Evolutionary conservation across 371 early-diverging fungal genomes (phyloP), one percentile per base, ranked within the genome.

Genomic region (Mortierella sp.): DNA sequence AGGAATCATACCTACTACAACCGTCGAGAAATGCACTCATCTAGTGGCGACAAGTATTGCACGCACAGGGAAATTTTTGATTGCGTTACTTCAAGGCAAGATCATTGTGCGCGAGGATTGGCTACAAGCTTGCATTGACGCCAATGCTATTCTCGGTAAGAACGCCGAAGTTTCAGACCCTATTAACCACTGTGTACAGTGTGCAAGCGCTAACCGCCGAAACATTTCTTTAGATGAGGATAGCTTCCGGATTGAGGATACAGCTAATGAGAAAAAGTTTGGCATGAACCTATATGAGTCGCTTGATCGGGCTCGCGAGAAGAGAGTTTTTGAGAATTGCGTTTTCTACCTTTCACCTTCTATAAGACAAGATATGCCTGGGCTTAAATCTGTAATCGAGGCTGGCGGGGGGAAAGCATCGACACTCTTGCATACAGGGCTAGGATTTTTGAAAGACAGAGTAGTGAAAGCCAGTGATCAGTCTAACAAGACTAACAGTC

Each of bases 31-130:
- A 22, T 75, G 76, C 21, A 81, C 81, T 0, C 81, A 81, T 45
- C 48, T 81, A 8, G 76, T 81, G 4, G 81, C 81, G 22, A 75
- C 69, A 28, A 58, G 63, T 38, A 53, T 71, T 55, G 60, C 72
- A 10, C 68, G 81, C 10, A 81, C 81, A 24, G 81, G 76, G 47
- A 81, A 81, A 68, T 81, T 81, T 47, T 67, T 81, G 66, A 58
- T 36, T 16, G 81, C 76, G 0, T 16, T 81, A 11, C 69, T 76
- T 7, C 69, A 65, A 6, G 75, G 75, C 33, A 81, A 76, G 58
- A 41, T 62, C 1, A 72, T 81, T 66, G 81, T 81, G 4, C 81
- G 58, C 10, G 75, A 72, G 63, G 81, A 81, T 15, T 81, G 75
- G 72, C 60, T 81, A 0, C 75, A 81, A 47, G 72, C 81, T 15